These are phyloP conservation scores for Vigna trinervia DNA, from an alignment of 306 rosid genomes.

Conservation along the genomic window DNA sequence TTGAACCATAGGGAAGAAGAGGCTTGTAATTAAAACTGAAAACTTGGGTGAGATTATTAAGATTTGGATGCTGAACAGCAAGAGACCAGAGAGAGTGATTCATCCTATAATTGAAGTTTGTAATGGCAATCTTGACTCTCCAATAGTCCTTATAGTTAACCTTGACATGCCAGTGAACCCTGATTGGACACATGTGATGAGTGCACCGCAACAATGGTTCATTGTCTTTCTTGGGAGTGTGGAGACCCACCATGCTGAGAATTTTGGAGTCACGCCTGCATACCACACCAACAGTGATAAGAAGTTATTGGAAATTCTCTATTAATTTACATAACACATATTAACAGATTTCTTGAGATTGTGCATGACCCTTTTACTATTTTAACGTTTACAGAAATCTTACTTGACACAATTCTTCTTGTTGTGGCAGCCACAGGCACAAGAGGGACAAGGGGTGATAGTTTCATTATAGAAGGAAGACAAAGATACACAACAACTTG, in stretches of 20 bases:
- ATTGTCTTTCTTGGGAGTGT: constrained; percentile 75
- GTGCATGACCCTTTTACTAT: not conserved
- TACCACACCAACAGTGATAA: constrained; percentile 20
- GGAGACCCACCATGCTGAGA: constrained; percentile 66
- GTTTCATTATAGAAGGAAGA: constrained; percentile 92
- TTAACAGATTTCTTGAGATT: not conserved
- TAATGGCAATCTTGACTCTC: constrained; percentile 82
- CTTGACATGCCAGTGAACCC: constrained; percentile 94
- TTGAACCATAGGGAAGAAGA: constrained; percentile 71
- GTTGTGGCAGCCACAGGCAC: constrained; percentile 90
- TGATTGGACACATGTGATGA: constrained; percentile 92
- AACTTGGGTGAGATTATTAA: constrained; percentile 88
- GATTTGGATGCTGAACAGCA: constrained; percentile 92
- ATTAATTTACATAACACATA: not conserved
- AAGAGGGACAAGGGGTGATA: constrained; percentile 79
- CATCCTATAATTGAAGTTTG: constrained; percentile 83
- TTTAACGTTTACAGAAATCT: constrained; percentile 11
- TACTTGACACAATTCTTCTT: constrained; percentile 79
- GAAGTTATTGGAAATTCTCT: constrained; percentile 13
- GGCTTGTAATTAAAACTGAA: constrained; percentile 95
- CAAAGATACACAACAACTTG: constrained; percentile 87
- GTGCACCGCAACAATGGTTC: constrained; percentile 83
- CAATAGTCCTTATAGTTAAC: constrained; percentile 85
- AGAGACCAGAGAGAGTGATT: constrained; percentile 88
- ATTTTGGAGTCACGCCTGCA: constrained; percentile 76